Conservation (phyloP, 768 basidiomycete genomes). For the Suillus decipiens region DNA sequence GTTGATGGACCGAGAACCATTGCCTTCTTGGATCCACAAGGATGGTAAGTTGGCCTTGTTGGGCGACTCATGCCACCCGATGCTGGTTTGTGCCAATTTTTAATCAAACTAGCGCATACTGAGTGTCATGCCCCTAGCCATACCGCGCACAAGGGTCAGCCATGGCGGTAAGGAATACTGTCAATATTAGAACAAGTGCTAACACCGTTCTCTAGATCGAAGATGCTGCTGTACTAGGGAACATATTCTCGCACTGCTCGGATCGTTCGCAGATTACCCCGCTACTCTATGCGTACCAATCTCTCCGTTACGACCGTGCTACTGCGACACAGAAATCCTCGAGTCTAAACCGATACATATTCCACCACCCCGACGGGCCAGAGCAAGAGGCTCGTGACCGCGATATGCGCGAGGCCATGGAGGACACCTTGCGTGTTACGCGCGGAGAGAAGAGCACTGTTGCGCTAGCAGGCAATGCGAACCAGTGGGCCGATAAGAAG, state of each 20-base stretch:
- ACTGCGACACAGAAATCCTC: constrained; percentile 52
- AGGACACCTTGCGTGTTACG: constrained; percentile 32
- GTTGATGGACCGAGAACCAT: constrained; percentile 49
- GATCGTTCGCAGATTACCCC: constrained; percentile 43
- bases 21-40: constrained; percentile 50
- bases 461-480: constrained; percentile 39
- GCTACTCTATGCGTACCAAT: constrained; percentile 55
- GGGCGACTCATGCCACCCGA: constrained; percentile 60
- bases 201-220: constrained; percentile 30
- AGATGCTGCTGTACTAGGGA: constrained; percentile 43
- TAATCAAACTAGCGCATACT: background rate
- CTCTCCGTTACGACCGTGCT: constrained; percentile 51
- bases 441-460: constrained; percentile 18
- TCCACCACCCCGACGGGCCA: constrained; percentile 58
- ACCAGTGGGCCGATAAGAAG: constrained; percentile 59
- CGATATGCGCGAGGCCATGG: constrained; percentile 54
- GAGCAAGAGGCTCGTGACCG: constrained; percentile 53
- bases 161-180: constrained; percentile 44
- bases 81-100: constrained; percentile 37
- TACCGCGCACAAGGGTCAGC: constrained; percentile 59
- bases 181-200: background rate
- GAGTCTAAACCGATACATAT: constrained; percentile 51
- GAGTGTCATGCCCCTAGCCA: constrained; percentile 32
- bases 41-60: constrained; percentile 45
- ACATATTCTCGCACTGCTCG: constrained; percentile 50